Evolutionary conservation across 2,329 filamentous ascomycete genomes (phyloP).

Genomic region (Didymella exigua): DNA sequence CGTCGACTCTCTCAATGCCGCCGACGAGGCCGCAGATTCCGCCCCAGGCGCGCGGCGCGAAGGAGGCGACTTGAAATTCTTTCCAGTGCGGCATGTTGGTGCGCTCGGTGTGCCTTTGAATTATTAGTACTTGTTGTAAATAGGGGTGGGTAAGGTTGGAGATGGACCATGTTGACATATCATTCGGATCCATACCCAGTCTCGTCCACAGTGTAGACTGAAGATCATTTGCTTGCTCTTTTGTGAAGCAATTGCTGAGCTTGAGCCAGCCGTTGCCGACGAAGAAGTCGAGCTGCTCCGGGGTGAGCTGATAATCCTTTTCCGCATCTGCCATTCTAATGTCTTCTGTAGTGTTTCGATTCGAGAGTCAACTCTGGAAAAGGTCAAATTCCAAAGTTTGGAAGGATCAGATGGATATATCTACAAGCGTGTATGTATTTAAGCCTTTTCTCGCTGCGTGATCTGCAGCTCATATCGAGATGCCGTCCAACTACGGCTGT

Average conservation of each 20-base stretch:
- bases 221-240: slow-evolving; percentile 55
- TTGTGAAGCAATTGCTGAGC: slow-evolving; percentile 59
- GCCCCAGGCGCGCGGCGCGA: slow-evolving; percentile 69
- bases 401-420: no score
- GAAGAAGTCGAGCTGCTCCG: slow-evolving; percentile 59
- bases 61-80: slow-evolving; percentile 58
- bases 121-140: neutral
- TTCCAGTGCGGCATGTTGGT: slow-evolving; percentile 69
- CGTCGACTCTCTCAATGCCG: slow-evolving; percentile 54
- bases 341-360: no score
- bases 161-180: slow-evolving; percentile 66
- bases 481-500: slow-evolving; percentile 10
- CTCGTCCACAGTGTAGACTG: slow-evolving; percentile 65
- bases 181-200: slow-evolving; percentile 66
- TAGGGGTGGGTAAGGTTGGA: neutral
- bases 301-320: slow-evolving; percentile 45
- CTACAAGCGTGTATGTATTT: neutral
- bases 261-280: slow-evolving; percentile 62
- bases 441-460: neutral
- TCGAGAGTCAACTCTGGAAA: no score
- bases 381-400: no score
- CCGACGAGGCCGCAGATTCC: slow-evolving; percentile 71
- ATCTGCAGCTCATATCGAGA: neutral
- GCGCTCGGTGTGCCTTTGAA: slow-evolving; percentile 55
- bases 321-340: slow-evolving; percentile 30